phyloP scores from a whole-genome alignment of 768 basidiomycete genomes.

The Tubosaeta sp. region DNA sequence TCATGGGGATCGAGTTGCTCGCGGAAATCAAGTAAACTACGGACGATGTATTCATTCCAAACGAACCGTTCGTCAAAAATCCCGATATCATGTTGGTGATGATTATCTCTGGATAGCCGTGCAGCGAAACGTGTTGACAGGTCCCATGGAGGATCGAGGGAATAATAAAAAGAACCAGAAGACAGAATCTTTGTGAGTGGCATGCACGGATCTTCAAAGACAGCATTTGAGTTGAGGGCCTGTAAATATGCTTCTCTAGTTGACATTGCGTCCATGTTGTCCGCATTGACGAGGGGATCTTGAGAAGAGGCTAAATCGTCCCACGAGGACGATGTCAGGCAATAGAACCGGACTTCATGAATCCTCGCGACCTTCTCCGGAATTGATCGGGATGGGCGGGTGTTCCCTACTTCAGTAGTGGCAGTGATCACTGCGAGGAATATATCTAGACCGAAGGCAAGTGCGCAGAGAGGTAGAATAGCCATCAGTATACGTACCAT shows the following conservation, averaged over 20 bases:
- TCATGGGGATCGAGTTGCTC: conserved; percentile 68
- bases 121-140: conserved; percentile 77
- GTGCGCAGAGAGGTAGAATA: neutral
- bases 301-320: conserved; percentile 61
- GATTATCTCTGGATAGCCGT: conserved; percentile 53
- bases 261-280: conserved; percentile 44
- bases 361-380: conserved; percentile 77
- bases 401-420: conserved; percentile 71
- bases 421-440: conserved; percentile 82
- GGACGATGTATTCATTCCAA: conserved; percentile 92
- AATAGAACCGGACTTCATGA: conserved; percentile 86
- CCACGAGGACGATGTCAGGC: conserved; percentile 79
- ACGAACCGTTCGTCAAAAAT: conserved; percentile 85
- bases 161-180: conserved; percentile 91
- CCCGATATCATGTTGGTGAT: conserved; percentile 43
- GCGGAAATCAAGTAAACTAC: conserved; percentile 85
- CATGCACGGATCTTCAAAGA: conserved; percentile 86
- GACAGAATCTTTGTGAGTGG: conserved; percentile 89
- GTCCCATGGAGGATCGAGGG: conserved; percentile 81
- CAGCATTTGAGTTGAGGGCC: conserved; percentile 37
- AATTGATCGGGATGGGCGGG: conserved; percentile 50
- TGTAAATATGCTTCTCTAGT: conserved; percentile 45
- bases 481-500: conserved; percentile 41
- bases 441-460: conserved; percentile 48
- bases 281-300: conserved; percentile 55